Evolutionary conservation across 345 rosid genomes (phyloP), one percentile per base, ranked within the genome.

Genomic region (Sonneratia caseolaris): DNA sequence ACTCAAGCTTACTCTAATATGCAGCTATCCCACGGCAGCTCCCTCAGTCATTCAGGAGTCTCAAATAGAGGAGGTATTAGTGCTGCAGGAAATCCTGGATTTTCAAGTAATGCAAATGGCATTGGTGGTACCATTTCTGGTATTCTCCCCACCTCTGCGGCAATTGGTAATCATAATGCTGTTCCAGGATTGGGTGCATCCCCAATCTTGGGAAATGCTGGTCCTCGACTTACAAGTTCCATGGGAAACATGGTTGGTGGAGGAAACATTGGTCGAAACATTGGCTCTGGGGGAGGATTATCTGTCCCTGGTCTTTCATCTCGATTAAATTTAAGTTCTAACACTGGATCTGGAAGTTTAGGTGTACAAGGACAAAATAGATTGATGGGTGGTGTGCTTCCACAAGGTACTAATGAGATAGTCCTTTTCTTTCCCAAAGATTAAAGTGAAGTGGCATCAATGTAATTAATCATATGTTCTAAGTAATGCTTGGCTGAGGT

Each of bases 161-260:
- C 93, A 48, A 84, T 92, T 70, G 91, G 91, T 79, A 92, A 85
- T 79, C 83, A 89, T 76, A 92, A 79, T 91, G 84, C 85, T 75
- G 91, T 89, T 75, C 89, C 88, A 73, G 97, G 93, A 76, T 75
- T 96, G 88, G 99, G 96, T 73, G 90, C 89, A 49, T 91, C 98
- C 75, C 99, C 86, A 77, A 75, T 90, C 78, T 80, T 92, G 88
- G 99, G 96, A 72, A 87, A 88, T 83, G 87, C 95, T 62, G 91
- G 96, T 74, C 85, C 98, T 74, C 84, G 98, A 64, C 86, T 96
- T 64, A 82, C 96, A 36, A 91, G 87, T 78, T 86, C 99, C 19
- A 84, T 92, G 83, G 98, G 95, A 74, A 92, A 87, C 86, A 86
- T 96, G 96, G 94, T 86, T 73, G 96, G 92, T 73, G 96, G 92